phyloP scores from a whole-genome alignment of 257 asterid genomes.

The Fraxinus anomala region DNA sequence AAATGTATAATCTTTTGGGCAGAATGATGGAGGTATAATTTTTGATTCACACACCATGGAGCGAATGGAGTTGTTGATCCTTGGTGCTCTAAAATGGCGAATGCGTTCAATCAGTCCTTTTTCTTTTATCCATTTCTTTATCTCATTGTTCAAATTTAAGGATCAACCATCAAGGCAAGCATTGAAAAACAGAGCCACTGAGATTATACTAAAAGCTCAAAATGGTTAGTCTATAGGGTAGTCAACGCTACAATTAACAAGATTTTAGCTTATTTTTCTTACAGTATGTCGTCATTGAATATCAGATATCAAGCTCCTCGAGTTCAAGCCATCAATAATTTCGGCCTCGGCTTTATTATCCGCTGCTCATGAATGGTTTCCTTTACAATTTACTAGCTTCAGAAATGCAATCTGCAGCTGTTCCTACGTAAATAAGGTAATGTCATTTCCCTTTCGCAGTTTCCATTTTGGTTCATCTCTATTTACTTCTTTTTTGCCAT shows the following conservation, averaged over 20 bases:
- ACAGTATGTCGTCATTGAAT: background rate
- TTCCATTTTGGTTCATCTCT: background rate
- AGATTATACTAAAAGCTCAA: constrained; percentile 53
- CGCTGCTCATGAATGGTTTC: constrained; percentile 52
- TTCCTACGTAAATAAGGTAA: constrained; percentile 54
- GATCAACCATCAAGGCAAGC: constrained; percentile 42
- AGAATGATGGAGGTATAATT: constrained; percentile 42
- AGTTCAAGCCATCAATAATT: constrained; percentile 63
- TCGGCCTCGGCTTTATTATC: constrained; percentile 66
- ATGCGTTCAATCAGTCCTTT: constrained; percentile 73
- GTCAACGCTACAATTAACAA: background rate
- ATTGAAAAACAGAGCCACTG: constrained; percentile 53
- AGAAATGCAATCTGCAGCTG: constrained; percentile 43
- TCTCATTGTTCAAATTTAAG: constrained; percentile 41
- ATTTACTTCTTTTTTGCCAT: background rate
- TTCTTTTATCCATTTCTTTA: constrained; percentile 50
- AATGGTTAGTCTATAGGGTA: constrained; percentile 43
- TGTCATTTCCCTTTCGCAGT: background rate
- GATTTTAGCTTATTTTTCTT: background rate
- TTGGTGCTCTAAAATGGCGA: constrained; percentile 73
- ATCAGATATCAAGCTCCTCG: constrained; percentile 54
- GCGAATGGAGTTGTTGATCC: constrained; percentile 68
- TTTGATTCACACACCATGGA: constrained; percentile 42
- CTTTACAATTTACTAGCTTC: constrained; percentile 47
- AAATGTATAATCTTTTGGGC: background rate